Evolutionary conservation across 768 basidiomycete genomes (phyloP).

Genomic region (Mycena maculata): DNA sequence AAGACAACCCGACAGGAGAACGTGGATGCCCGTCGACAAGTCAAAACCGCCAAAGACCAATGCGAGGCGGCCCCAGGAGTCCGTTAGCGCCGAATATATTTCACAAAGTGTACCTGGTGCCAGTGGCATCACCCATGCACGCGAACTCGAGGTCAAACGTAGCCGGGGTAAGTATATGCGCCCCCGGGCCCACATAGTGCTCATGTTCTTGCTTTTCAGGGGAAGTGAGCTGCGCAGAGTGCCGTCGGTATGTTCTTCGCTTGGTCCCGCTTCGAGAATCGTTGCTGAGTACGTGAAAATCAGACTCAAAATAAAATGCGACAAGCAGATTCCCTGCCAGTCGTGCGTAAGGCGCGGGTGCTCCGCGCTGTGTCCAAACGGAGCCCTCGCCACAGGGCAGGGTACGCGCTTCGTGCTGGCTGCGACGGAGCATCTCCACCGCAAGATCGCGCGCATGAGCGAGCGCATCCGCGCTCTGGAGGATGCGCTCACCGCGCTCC

Average conservation of each 20-base stretch:
- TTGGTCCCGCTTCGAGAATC: conserved; percentile 27
- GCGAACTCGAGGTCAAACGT: conserved; percentile 81
- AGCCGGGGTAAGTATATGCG: conserved; percentile 60
- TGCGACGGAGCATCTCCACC: conserved; percentile 74
- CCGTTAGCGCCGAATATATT: conserved; percentile 62
- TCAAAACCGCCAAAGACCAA: conserved; percentile 57
- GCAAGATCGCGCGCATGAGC: conserved; percentile 63
- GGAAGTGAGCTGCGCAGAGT: conserved; percentile 83
- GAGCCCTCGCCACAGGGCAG: conserved; percentile 81
- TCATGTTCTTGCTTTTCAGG: conserved; percentile 35
- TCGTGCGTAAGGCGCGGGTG: conserved; percentile 80
- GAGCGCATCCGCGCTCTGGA: conserved; percentile 69
- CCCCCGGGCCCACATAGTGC: background rate
- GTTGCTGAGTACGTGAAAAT: conserved; percentile 5
- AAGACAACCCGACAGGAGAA: no score
- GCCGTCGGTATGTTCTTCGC: conserved; percentile 76
- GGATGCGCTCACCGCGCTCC: conserved; percentile 66
- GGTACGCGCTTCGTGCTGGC: conserved; percentile 78
- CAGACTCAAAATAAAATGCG: conserved; percentile 86
- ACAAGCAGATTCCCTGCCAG: conserved; percentile 85
- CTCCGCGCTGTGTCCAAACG: conserved; percentile 78
- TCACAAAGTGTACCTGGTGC: conserved; percentile 29
- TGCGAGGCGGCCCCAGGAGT: conserved; percentile 63
- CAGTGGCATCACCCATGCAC: conserved; percentile 53
- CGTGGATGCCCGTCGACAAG: conserved; percentile 64